phyloP scores from a whole-genome alignment of 441 rosid species.

The Pelargonium fulgidum region DNA sequence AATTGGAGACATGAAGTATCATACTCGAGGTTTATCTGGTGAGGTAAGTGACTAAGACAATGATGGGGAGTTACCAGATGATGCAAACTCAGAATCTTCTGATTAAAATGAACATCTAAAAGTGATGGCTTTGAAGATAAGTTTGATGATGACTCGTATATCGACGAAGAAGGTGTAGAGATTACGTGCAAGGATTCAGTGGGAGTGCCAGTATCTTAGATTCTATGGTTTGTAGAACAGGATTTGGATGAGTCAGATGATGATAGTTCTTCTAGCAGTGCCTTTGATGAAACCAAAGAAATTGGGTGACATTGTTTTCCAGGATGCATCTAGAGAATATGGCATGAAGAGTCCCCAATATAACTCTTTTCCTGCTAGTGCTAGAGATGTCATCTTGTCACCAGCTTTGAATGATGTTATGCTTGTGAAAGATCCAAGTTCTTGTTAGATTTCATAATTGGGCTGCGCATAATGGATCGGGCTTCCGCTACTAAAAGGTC shows the following conservation, averaged over 20 bases:
- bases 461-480: too few relatives aligned
- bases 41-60: slow-evolving; percentile 46
- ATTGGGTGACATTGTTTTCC: slow-evolving; percentile 56
- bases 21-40: slow-evolving; percentile 64
- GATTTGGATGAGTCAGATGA: slow-evolving; percentile 45
- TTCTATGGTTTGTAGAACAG: slow-evolving; percentile 52
- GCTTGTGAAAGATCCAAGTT: slow-evolving; percentile 68
- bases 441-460: background rate
- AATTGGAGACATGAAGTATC: slow-evolving; percentile 57
- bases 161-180: slow-evolving; percentile 79
- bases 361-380: slow-evolving; percentile 19
- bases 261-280: slow-evolving; percentile 46
- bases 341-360: slow-evolving; percentile 45
- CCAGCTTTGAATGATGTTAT: slow-evolving; percentile 56
- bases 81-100: slow-evolving; percentile 40
- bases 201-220: slow-evolving; percentile 50
- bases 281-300: slow-evolving; percentile 41
- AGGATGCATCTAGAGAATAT: slow-evolving; percentile 63
- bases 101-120: slow-evolving; percentile 39
- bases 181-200: slow-evolving; percentile 82
- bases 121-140: slow-evolving; percentile 38
- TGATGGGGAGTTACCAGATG: slow-evolving; percentile 32
- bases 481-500: too few relatives aligned
- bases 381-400: slow-evolving; percentile 30
- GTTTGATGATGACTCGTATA: slow-evolving; percentile 47